phyloP scores from a whole-genome alignment of 2,329 filamentous ascomycete genomes.

The Pseudocercospora vitis region DNA sequence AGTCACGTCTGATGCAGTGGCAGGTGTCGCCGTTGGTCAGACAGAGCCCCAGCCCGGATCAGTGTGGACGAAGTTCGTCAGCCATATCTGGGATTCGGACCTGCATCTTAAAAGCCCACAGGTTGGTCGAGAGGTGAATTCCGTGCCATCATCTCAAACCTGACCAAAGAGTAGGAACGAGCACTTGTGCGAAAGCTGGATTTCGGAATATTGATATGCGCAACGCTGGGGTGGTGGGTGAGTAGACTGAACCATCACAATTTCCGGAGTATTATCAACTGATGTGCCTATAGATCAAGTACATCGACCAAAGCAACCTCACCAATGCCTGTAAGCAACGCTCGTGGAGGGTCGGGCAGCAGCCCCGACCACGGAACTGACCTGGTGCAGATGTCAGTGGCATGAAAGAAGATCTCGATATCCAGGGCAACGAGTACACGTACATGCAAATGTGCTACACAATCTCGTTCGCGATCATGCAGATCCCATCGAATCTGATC shows the following conservation, averaged over 20 bases:
- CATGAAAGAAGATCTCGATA: constrained; percentile 43
- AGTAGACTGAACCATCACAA: background rate
- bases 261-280: background rate
- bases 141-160: background rate
- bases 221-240: constrained; percentile 13
- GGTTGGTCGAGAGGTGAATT: background rate
- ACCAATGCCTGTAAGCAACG: constrained; percentile 14
- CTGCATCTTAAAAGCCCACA: constrained; percentile 15
- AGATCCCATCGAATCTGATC: constrained; percentile 19
- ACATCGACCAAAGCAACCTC: constrained; percentile 16
- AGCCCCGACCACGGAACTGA: background rate
- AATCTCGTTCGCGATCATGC: constrained; percentile 21
- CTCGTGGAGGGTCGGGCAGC: background rate
- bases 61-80: constrained; percentile 15
- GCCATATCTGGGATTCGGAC: constrained; percentile 19
- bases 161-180: constrained; percentile 3
- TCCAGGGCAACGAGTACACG: constrained; percentile 40
- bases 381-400: constrained; percentile 35
- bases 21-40: constrained; percentile 7
- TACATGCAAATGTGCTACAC: constrained; percentile 24
- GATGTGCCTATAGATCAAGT: constrained; percentile 10
- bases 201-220: constrained; percentile 16
- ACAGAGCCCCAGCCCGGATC: constrained; percentile 5
- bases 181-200: constrained; percentile 14
- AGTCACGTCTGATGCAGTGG: background rate